phyloP scores from a whole-genome alignment of 441 rosid species.

The Geranium incanum region DNA sequence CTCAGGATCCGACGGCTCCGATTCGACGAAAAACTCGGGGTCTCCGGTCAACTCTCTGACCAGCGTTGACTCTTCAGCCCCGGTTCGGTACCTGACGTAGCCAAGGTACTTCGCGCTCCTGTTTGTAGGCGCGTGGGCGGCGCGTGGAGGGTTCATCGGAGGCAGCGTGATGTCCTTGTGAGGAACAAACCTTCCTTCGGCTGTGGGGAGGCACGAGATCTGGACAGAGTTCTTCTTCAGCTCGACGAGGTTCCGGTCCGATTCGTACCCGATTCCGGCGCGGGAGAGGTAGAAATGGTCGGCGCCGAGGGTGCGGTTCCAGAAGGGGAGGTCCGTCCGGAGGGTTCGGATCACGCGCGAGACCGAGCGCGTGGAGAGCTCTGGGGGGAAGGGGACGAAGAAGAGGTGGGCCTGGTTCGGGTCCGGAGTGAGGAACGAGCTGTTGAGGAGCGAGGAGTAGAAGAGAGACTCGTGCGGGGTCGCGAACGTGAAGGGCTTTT shows the following conservation, averaged over 20 bases:
- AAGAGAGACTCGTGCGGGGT: conserved; percentile 38
- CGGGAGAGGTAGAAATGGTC: conserved; percentile 48
- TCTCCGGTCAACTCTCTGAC: conserved; percentile 23
- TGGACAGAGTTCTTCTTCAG: conserved; percentile 50
- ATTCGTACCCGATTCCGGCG: conserved; percentile 31
- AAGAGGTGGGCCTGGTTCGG: conserved; percentile 51
- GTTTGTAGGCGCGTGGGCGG: conserved; percentile 12
- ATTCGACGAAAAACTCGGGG: conserved; percentile 35
- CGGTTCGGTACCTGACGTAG: not conserved
- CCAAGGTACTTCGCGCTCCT: conserved; percentile 5
- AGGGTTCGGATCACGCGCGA: conserved; percentile 27
- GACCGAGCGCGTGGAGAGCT: conserved; percentile 27
- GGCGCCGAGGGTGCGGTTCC: conserved; percentile 62
- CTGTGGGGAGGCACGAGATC: conserved; percentile 46
- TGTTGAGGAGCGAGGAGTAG: conserved; percentile 34
- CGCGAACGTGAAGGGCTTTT: conserved; percentile 19
- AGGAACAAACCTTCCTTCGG: conserved; percentile 34
- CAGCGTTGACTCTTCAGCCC: conserved; percentile 8
- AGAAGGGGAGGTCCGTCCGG: conserved; percentile 35
- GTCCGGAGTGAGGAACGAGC: conserved; percentile 32
- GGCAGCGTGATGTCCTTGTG: conserved; percentile 50
- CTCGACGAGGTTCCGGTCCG: conserved; percentile 45
- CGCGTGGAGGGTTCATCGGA: conserved; percentile 20
- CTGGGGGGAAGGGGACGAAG: conserved; percentile 41
- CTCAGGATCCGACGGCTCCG: conserved; percentile 34